Conservation (phyloP, 495 filamentous ascomycete genomes). For the Podospora pseudocomata region DNA sequence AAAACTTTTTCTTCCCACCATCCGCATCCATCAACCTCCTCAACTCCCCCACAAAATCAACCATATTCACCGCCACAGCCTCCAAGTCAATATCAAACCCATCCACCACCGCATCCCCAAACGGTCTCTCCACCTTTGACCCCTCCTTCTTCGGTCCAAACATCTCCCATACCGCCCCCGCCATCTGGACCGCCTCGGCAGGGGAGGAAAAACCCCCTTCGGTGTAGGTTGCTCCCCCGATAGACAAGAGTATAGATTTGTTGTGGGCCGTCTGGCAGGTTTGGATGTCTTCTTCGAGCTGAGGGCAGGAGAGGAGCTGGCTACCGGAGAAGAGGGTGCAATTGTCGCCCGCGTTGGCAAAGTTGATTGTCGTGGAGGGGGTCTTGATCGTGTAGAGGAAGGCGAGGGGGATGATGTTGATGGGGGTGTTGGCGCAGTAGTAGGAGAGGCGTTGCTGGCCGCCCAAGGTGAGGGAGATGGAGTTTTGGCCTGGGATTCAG, state of each 20-base stretch:
- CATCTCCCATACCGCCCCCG: conserved; percentile 60
- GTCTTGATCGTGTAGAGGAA: conserved; percentile 57
- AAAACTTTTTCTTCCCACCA: conserved; percentile 50
- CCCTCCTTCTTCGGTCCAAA: conserved; percentile 50
- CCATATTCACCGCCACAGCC: conserved; percentile 46
- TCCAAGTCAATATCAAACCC: conserved; percentile 74
- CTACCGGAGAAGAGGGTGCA: conserved; percentile 58
- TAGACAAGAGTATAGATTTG: conserved; percentile 65
- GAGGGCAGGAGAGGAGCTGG: conserved; percentile 55
- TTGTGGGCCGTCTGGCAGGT: conserved; percentile 56
- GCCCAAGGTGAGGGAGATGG: conserved; percentile 36
- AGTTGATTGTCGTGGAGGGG: conserved; percentile 51
- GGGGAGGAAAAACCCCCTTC: conserved; percentile 58
- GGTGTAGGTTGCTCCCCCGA: conserved; percentile 61
- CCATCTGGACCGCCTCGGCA: conserved; percentile 52
- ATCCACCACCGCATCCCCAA: conserved; percentile 61
- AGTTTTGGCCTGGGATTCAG: conserved; percentile 45
- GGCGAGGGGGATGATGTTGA: conserved; percentile 55
- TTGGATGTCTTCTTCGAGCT: conserved; percentile 62
- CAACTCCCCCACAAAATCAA: conserved; percentile 53
- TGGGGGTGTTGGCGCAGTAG: conserved; percentile 46
- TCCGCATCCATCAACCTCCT: conserved; percentile 51
- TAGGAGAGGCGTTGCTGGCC: conserved; percentile 47
- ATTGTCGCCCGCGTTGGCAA: conserved; percentile 55
- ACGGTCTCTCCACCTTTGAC: conserved; percentile 39